Evolutionary conservation across 108 stramenopile genomes (phyloP), one percentile per base, ranked within the genome.

Genomic region (Phaeodactylum tricornutum): DNA sequence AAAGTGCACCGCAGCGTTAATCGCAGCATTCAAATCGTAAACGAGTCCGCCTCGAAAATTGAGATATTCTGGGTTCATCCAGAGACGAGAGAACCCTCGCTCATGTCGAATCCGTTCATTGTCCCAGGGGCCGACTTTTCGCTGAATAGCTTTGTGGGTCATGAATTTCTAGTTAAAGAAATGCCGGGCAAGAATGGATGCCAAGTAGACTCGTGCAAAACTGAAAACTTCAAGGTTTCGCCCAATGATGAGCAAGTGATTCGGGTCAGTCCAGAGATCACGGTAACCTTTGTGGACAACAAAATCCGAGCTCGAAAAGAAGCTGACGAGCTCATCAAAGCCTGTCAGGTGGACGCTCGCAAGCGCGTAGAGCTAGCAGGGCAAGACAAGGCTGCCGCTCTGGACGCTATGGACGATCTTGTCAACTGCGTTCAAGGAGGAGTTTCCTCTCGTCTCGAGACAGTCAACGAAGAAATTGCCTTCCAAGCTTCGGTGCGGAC

Each of bases 151-250:
- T 92, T 58, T 57, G 68, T 79, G 17, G 75, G 74, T 21, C 89
- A 92, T 42, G 48, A 67, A 19, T 92, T 92, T 61, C 60, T 82
- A 59, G 57, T 84, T 1, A 55, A 77, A 29, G 82, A 92, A 57
- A 45, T 55, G 24, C 61, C 60, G 9, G 56, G 67, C 27, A 44
- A 69, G 35, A 59, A 49, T 0, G 81, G 79, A 54, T 39, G 78
- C 5, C 47, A 65, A 7, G 77, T 44, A 29, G 54, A 59, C 29
- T 77, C 82, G 54, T 61, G 49, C 20, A 26, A 23, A 4, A 4
- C 9, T 4, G 25, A 46, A 46, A 41, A 41, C 32, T 47, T 68
- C 29, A 30, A 43, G 26, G 47, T 0, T 23, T 29, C 56, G 3
- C 14, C 23, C 19, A 48, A 48, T 36, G 31, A 43, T 22, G 24